Percentiles rank a stretch among this genome's conserved stretches.
Evolutionary conservation across 768 basidiomycete species (phyloP).

Genomic region (Rhodotorula sphaerocarpa): DNA sequence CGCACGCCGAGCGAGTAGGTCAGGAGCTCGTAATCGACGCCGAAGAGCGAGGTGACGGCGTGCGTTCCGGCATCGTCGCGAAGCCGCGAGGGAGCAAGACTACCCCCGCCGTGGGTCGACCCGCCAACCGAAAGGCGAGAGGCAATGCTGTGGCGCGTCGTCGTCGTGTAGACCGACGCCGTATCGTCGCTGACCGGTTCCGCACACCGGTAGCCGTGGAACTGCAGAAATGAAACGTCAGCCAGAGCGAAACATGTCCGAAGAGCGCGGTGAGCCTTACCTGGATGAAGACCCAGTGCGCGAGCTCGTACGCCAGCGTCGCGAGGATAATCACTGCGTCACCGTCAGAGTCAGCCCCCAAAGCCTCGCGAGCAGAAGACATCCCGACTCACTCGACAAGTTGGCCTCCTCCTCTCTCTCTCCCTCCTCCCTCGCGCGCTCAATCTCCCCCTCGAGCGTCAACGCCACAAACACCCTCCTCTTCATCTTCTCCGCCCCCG

Average conservation of each 20-base stretch:
- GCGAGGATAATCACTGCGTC: constrained; percentile 21
- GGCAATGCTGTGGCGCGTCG: neutral
- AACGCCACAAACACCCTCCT: constrained; percentile 4
- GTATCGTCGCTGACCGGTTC: constrained; percentile 15
- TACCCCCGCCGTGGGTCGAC: constrained; percentile 4
- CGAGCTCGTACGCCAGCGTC: constrained; percentile 22
- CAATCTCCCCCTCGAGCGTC: constrained; percentile 17
- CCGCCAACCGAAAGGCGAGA: neutral
- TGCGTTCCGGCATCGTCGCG: constrained; percentile 14
- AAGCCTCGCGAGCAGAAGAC: neutral
- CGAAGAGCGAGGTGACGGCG: constrained; percentile 21
- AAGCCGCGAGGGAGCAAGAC: constrained; percentile 1
- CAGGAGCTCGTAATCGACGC: constrained; percentile 26
- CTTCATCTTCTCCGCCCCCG: neutral
- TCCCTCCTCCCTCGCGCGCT: constrained; percentile 10
- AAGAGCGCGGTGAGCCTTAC: neutral
- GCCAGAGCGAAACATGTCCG: neutral
- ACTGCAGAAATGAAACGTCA: neutral
- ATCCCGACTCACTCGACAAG: constrained; percentile 10
- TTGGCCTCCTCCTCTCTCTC: constrained; percentile 23
- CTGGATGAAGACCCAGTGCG: constrained; percentile 29
- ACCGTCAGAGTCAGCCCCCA: neutral
- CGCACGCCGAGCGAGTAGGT: constrained; percentile 19
- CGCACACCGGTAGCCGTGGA: constrained; percentile 9
- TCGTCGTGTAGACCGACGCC: constrained; percentile 12